These are phyloP conservation scores for Colletotrichum lindemuthianum DNA, from an alignment of 2,329 filamentous ascomycete genomes.

Conservation along the genomic window DNA sequence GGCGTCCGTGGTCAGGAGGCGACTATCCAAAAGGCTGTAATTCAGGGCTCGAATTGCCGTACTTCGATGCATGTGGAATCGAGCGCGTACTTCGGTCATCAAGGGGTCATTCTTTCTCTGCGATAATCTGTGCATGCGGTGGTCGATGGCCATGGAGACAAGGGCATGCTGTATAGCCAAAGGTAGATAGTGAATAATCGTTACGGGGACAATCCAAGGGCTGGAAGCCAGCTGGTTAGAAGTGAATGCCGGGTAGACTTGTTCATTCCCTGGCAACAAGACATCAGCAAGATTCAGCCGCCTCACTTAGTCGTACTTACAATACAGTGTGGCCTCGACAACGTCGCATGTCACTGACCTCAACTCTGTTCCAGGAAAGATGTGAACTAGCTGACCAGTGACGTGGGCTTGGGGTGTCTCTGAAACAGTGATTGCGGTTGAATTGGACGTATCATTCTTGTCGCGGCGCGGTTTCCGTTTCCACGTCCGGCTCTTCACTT, in stretches of 20 bases:
- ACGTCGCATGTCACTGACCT: constrained; percentile 26
- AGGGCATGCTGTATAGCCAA: constrained; percentile 29
- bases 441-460: background rate
- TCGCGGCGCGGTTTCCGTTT: constrained; percentile 24
- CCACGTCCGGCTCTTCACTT: constrained; percentile 44
- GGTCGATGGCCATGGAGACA: constrained; percentile 46
- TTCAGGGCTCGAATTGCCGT: constrained; percentile 45
- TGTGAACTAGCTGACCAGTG: background rate
- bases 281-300: background rate
- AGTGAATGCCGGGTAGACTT: constrained; percentile 10
- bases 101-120: constrained; percentile 24
- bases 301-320: constrained; percentile 12
- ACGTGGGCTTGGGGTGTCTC: background rate
- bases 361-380: constrained; percentile 16
- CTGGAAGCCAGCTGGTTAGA: constrained; percentile 18
- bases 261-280: constrained; percentile 18
- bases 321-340: constrained; percentile 31
- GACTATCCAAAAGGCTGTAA: constrained; percentile 38
- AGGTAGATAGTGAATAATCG: constrained; percentile 8
- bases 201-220: constrained; percentile 20
- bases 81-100: constrained; percentile 37
- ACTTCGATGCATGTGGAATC: constrained; percentile 45
- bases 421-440: background rate
- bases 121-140: constrained; percentile 43
- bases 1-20: constrained; percentile 25